Evolutionary conservation across 1,284 basidiomycete genomes (phyloP).

Genomic region (Porogramme epimiltina): DNA sequence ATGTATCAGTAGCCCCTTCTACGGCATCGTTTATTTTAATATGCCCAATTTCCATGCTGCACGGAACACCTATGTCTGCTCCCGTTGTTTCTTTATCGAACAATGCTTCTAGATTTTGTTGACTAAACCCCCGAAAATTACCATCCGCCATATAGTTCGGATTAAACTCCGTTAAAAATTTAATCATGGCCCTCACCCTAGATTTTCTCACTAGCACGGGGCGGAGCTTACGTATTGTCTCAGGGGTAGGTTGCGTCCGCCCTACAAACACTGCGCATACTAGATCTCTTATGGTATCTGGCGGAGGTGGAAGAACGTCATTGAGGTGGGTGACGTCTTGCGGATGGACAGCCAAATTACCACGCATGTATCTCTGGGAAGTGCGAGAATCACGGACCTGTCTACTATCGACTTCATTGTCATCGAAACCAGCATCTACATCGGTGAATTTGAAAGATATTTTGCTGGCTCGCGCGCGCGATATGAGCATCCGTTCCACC

Average conservation of each 20-base stretch:
- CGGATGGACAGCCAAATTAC: conserved; percentile 8
- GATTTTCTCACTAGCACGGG: conserved; percentile 1
- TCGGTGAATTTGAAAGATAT: too few relatives aligned
- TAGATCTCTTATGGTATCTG: background rate
- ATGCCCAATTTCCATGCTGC: conserved; percentile 6
- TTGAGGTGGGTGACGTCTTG: conserved; percentile 4
- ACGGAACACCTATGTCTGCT: background rate
- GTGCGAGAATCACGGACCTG: background rate
- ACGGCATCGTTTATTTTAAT: background rate
- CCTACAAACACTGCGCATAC: conserved; percentile 8
- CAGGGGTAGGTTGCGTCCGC: background rate
- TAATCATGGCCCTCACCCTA: background rate
- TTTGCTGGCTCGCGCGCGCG: too few relatives aligned
- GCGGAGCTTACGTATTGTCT: background rate
- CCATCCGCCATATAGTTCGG: background rate
- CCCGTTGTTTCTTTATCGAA: background rate
- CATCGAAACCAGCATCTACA: too few relatives aligned
- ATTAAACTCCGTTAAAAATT: background rate
- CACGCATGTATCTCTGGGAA: conserved; percentile 3
- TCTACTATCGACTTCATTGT: too few relatives aligned
- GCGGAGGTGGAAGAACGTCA: background rate
- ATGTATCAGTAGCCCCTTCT: background rate
- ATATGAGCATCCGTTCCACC: too few relatives aligned
- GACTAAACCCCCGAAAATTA: background rate
- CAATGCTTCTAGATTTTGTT: background rate